Percentiles rank a stretch among this genome's conserved stretches.
Conservation (phyloP, 176 grass and related monocot species). For the Alloteropsis semialata region DNA sequence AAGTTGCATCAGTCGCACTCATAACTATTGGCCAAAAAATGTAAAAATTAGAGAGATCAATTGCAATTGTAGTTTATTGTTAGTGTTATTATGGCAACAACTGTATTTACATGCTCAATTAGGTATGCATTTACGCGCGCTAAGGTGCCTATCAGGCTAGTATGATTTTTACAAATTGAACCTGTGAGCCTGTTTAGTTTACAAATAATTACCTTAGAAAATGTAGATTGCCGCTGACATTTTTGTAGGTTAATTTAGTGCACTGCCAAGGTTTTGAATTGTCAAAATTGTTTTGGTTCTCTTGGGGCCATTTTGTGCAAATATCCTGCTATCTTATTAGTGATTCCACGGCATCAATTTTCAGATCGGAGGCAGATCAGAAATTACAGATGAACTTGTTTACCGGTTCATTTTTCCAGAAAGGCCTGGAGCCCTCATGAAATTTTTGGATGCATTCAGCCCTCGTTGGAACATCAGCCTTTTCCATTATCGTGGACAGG, state of each 20-base stretch:
- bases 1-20: conserved; percentile 32
- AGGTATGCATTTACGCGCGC: neutral
- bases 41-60: too few relatives aligned
- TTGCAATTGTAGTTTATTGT: neutral
- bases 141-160: neutral
- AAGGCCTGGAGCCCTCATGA: conserved; percentile 81
- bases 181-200: neutral
- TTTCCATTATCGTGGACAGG: conserved; percentile 95
- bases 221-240: neutral
- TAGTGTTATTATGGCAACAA: neutral
- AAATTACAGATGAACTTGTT: conserved; percentile 74
- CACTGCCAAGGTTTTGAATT: neutral
- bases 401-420: conserved; percentile 96
- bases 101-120: neutral
- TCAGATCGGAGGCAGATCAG: conserved; percentile 92
- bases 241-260: neutral
- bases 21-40: neutral
- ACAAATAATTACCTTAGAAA: neutral
- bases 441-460: conserved; percentile 81
- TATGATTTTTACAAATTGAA: neutral
- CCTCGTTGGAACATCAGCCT: conserved; percentile 98
- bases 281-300: neutral
- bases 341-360: conserved; percentile 13
- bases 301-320: neutral
- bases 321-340: neutral